Evolutionary conservation across 148 eudicot species (phyloP).

Genomic region (Chenopodium album): DNA sequence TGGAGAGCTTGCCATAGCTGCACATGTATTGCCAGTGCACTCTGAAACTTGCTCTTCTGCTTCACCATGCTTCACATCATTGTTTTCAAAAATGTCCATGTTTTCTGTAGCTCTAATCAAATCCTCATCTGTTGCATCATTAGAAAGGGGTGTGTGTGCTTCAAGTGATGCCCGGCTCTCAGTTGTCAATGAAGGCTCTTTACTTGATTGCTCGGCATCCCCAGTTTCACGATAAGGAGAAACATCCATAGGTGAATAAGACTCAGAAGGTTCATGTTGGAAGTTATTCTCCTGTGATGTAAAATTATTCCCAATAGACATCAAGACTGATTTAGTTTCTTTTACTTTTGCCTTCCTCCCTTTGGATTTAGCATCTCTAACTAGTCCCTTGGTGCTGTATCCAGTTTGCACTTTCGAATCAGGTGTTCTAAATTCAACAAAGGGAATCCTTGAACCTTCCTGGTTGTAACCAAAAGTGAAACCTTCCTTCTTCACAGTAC

Average conservation of each 20-base stretch:
- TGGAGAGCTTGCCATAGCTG: slow-evolving; percentile 33
- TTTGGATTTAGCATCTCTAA: slow-evolving; percentile 45
- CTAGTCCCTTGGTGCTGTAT: slow-evolving; percentile 45
- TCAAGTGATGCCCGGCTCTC: slow-evolving; percentile 35
- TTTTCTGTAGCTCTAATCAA: slow-evolving; percentile 50
- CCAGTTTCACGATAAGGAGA: slow-evolving; percentile 66
- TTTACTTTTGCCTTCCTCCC: slow-evolving; percentile 57
- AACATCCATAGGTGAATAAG: slow-evolving; percentile 91
- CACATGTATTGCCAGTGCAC: slow-evolving; percentile 23
- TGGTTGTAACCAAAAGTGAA: slow-evolving; percentile 40
- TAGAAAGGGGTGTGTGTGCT: slow-evolving; percentile 22
- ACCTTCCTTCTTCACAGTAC: slow-evolving; percentile 36
- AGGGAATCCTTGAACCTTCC: slow-evolving; percentile 36
- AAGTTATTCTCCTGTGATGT: slow-evolving; percentile 35
- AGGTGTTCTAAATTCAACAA: slow-evolving; percentile 51
- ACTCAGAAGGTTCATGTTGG: slow-evolving; percentile 50
- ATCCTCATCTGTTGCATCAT: slow-evolving; percentile 47
- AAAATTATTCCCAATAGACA: slow-evolving; percentile 37
- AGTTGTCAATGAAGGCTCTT: slow-evolving; percentile 50
- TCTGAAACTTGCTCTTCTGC: slow-evolving; percentile 35
- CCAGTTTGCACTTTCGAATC: slow-evolving; percentile 43
- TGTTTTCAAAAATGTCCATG: slow-evolving; percentile 49
- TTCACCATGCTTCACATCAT: slow-evolving; percentile 30
- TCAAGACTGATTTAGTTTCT: slow-evolving; percentile 38
- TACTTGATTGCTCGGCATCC: slow-evolving; percentile 32